Evolutionary conservation across 257 asterid species (phyloP).

Genomic region (Solanum chmielewskii): DNA sequence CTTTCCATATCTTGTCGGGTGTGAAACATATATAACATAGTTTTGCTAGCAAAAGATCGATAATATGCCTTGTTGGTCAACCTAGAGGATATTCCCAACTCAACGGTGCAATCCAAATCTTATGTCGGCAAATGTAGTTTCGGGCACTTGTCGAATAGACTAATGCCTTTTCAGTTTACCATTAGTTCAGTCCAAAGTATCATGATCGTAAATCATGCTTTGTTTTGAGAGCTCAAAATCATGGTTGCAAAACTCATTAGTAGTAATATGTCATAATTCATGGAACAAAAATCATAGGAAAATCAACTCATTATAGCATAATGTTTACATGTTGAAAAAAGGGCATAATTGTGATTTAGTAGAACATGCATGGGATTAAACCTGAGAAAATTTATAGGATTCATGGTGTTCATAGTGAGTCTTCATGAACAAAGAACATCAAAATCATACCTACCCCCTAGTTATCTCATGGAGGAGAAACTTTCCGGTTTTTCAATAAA

Average conservation of each 20-base stretch:
- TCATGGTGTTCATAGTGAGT: neutral
- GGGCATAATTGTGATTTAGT: neutral
- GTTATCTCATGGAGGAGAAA: neutral
- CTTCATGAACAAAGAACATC: neutral
- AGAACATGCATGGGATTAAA: neutral
- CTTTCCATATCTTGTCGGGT: neutral
- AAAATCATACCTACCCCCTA: neutral
- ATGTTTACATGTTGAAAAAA: neutral
- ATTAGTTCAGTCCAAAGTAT: neutral
- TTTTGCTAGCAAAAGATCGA: neutral
- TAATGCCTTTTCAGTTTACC: neutral
- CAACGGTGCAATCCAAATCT: neutral
- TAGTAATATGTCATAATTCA: neutral
- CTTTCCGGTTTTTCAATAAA: neutral
- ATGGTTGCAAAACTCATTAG: neutral
- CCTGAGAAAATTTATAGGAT: neutral
- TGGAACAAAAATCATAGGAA: neutral
- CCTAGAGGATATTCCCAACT: neutral
- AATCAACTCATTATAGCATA: neutral
- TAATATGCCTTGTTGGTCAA: neutral
- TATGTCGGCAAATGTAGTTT: neutral
- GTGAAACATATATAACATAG: neutral
- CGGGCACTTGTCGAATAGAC: neutral
- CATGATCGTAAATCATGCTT: neutral
- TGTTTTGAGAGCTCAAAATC: neutral